phyloP scores from a whole-genome alignment of 2,329 filamentous ascomycete species.

The Curvularia spicifera region DNA sequence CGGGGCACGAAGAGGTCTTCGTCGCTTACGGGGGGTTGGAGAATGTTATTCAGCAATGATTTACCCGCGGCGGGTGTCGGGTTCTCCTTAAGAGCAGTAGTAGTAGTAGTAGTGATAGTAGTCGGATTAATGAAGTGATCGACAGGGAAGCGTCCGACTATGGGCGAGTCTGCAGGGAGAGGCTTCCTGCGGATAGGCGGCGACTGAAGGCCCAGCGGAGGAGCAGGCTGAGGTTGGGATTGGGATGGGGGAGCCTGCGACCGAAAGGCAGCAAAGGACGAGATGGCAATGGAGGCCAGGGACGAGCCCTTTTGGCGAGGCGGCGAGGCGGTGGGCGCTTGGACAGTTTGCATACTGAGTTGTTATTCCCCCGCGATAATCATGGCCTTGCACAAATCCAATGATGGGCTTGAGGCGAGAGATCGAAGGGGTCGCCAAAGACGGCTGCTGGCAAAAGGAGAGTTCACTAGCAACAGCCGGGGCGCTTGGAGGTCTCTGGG shows the following conservation, averaged over 20 bases:
- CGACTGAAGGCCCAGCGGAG: constrained; percentile 37
- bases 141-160: constrained; percentile 53
- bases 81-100: constrained; percentile 26
- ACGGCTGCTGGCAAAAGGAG: constrained; percentile 40
- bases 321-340: constrained; percentile 36
- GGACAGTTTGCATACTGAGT: constrained; percentile 44
- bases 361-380: constrained; percentile 31
- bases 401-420: constrained; percentile 30
- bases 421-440: constrained; percentile 33
- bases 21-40: constrained; percentile 44
- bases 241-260: constrained; percentile 49
- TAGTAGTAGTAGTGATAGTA: constrained; percentile 10
- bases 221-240: constrained; percentile 32
- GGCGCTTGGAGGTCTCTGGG: constrained; percentile 32
- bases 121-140: constrained; percentile 48
- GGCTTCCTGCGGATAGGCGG: constrained; percentile 61
- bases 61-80: constrained; percentile 34
- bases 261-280: constrained; percentile 54
- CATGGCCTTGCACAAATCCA: constrained; percentile 46
- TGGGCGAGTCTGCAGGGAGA: constrained; percentile 59
- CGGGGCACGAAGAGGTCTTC: constrained; percentile 45
- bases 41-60: constrained; percentile 33
- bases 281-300: constrained; percentile 50
- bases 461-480: constrained; percentile 32
- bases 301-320: constrained; percentile 45